Conservation (phyloP, 371 early-diverging fungal genomes). For the Mycotypha africana region DNA sequence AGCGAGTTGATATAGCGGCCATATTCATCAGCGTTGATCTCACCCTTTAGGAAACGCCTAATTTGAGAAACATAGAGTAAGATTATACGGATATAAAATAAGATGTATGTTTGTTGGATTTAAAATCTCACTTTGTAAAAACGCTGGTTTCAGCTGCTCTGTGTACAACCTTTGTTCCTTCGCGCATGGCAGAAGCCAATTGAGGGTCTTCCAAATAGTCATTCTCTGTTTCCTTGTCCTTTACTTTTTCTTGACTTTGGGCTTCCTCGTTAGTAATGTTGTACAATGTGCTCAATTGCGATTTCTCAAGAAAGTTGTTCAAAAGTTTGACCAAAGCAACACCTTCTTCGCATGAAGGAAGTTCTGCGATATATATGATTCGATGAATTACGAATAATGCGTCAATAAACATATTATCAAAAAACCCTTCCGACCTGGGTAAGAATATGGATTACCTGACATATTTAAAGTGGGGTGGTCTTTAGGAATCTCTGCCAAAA, state of each 20-base stretch:
- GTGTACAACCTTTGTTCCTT: slow-evolving; percentile 58
- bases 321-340: slow-evolving; percentile 30
- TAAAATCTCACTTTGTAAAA: slow-evolving; percentile 43
- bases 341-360: slow-evolving; percentile 37
- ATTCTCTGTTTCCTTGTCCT: slow-evolving; percentile 2
- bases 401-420: no score
- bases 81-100: background rate
- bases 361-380: no score
- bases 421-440: no score
- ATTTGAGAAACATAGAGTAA: background rate
- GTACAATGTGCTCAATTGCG: slow-evolving; percentile 17
- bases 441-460: slow-evolving; percentile 15
- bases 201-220: slow-evolving; percentile 40
- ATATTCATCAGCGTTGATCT: slow-evolving; percentile 40
- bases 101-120: no score
- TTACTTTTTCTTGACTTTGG: background rate
- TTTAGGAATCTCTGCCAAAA: slow-evolving; percentile 32
- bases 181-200: slow-evolving; percentile 43
- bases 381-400: no score
- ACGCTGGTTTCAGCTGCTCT: slow-evolving; percentile 54
- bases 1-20: slow-evolving; percentile 43
- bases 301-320: slow-evolving; percentile 25
- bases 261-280: background rate
- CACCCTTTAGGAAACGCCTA: slow-evolving; percentile 44
- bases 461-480: slow-evolving; percentile 37